Evolutionary conservation across 257 asterid genomes (phyloP).

Genomic region (Solanum sitiens): DNA sequence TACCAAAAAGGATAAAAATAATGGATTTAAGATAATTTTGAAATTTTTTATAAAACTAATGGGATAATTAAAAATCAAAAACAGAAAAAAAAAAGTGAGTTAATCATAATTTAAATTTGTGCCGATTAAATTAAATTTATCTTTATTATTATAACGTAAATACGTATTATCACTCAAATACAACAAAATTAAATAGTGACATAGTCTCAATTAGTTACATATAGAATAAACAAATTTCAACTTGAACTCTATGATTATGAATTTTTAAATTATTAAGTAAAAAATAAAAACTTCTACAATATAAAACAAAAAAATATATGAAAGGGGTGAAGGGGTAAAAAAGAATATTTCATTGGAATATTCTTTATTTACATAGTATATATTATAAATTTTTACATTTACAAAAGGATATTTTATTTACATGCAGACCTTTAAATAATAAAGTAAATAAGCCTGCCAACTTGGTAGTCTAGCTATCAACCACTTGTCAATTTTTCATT

Average conservation of each 20-base stretch:
- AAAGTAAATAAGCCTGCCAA: not conserved
- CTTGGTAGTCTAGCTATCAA: not conserved
- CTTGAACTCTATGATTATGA: too few species aligned
- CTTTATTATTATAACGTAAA: not conserved
- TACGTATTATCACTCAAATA: too few species aligned
- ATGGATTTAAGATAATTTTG: too few species aligned
- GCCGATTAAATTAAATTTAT: not conserved
- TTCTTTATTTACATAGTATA: not conserved
- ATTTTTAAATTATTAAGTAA: too few species aligned
- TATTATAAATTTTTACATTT: not conserved
- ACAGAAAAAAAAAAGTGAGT: accelerated
- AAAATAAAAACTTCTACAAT: too few species aligned
- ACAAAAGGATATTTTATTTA: not conserved
- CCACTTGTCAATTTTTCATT: not conserved
- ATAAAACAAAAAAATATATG: too few species aligned
- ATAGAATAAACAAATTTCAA: not conserved
- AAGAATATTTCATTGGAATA: not conserved
- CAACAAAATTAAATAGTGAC: too few species aligned
- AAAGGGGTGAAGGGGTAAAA: too few species aligned
- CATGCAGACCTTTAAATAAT: not conserved
- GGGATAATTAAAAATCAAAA: not conserved
- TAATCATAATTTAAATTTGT: not conserved
- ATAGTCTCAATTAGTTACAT: not conserved
- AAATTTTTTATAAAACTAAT: too few species aligned
- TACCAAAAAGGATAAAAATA: not conserved